These are phyloP conservation scores for Nicotiana benthamiana DNA, from an alignment of 257 asterid genomes.

Conservation along the genomic window DNA sequence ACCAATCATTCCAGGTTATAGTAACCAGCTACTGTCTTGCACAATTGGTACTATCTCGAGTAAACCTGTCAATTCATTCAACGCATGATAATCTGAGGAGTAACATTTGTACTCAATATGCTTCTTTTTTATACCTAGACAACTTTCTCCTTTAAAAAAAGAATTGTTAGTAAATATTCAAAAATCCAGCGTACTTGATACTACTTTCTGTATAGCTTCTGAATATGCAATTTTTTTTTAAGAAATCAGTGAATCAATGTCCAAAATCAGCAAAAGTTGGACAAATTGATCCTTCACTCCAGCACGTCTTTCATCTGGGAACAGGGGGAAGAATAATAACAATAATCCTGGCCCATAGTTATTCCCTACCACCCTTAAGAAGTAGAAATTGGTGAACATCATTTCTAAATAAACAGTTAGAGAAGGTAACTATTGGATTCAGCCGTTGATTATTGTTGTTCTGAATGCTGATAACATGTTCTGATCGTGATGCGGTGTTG, in stretches of 20 bases:
- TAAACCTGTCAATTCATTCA: not conserved
- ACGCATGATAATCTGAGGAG: not conserved
- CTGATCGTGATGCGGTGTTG: not conserved
- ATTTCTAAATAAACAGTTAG: not conserved
- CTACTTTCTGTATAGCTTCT: not conserved
- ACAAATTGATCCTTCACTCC: not conserved
- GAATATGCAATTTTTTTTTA: too few relatives aligned
- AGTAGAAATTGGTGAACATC: not conserved
- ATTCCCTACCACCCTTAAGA: not conserved
- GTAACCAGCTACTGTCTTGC: not conserved
- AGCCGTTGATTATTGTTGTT: not conserved
- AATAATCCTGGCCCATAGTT: not conserved
- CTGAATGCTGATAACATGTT: not conserved
- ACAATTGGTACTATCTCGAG: not conserved
- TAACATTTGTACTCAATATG: not conserved
- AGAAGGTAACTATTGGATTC: not conserved
- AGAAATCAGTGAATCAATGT: not conserved
- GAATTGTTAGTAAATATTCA: not conserved
- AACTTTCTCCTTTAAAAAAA: not conserved
- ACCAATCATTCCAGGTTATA: not conserved
- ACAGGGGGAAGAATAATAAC: not conserved
- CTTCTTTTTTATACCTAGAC: not conserved
- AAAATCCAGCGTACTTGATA: not conserved
- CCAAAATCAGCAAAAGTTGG: not conserved
- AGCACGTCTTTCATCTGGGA: not conserved